Base-by-base conservation (phyloP, 495 filamentous ascomycete species). In the Thozetella sp. region DNA sequence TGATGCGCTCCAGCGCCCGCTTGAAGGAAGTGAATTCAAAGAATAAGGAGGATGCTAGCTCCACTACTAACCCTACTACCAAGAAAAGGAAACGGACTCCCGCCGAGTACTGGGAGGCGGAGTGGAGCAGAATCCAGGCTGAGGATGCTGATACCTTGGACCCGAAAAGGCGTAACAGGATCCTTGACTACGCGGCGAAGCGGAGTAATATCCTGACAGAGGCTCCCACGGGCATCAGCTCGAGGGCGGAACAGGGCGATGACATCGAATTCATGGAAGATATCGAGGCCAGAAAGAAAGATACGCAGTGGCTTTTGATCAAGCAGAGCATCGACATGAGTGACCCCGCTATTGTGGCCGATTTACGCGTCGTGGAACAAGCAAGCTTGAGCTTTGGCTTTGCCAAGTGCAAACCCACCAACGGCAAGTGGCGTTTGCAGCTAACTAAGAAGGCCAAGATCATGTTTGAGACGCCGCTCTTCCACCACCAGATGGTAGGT, bases 401-500 rank as follows among this genome's bases (percentile, higher is more conserved):
- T 19, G 70, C 68, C 0, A 69, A 60, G 22, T 72, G 62, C 24
- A 68, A 61, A 17, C 59, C 77, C 9, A 30, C 40, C 27, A 72
- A 82, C 43, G 78, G 73, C 0, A 69, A 76, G 10, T 87, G 81
- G 80, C 64, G 63, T 17, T 63, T 86, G 6, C 72, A 27, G 9
- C 12, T n/a, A 11, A 19, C 4, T 4, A 19, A 48, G 9, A 56
- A 72, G 43, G 78, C 82, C 0, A 11, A n/a, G 10, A 10, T 48
- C 43, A 20, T 15, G 43, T 76, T 89, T 63, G 71, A 74, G 3
- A 71, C 73, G 1, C 56, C 73, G 2, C 63, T 88, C 0, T 80
- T 77, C 27, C 67, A 75, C 56, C 78, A 87, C 58, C 86, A 90
- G 61, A 57, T 89, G 19, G 58, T 84, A 1, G 84, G 81, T 19